Evolutionary conservation across 495 filamentous ascomycete species (phyloP), one percentile per base, ranked within the genome.

Genomic region (Lasiosphaeriaceae sp.): DNA sequence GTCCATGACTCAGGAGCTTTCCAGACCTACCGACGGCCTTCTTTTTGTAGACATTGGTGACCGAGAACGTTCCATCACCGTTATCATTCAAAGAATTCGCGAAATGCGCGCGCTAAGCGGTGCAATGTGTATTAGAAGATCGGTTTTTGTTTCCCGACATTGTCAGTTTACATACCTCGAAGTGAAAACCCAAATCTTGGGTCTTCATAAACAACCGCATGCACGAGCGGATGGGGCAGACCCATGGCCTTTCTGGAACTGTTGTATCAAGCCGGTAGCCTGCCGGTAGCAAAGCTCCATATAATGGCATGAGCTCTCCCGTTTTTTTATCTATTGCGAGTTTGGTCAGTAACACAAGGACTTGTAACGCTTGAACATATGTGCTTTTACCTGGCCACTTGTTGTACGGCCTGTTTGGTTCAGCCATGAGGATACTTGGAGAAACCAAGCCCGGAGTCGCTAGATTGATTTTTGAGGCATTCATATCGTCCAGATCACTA

Each of bases 71-170:
- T 0, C 71, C 70, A 21, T 74, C 71, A 39, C 58, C 43, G 37
- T 77, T 75, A 44, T 77, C 73, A 16, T 74, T 73, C 7, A 75
- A 44, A 11, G 56, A 29, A 12, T 19, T 19, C 0, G 54, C 60
- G 47, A 52, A 66, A 29, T 77, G 72, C 7, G 21, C 37, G 5
- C 59, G 52, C 60, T 67, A 17, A 24, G n/a, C n/a, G n/a, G n/a
- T n/a, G n/a, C n/a, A 17, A 31, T 19, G 12, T 20, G 8, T 17
- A 47, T 41, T 17, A 34, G 34, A 16, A 53, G 1, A 3, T 7
- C 17, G 12, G 23, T n/a, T 11, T 11, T 14, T 22, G 19, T 8
- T 2, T 26, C 11, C 44, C 1, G 29, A 16, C 2, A 14, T 48
- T 20, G 11, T 2, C 1, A 22, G 26, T 31, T 31, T 31, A 44